Conservation (phyloP, 768 basidiomycete genomes). For the Termitomyces sp. region DNA sequence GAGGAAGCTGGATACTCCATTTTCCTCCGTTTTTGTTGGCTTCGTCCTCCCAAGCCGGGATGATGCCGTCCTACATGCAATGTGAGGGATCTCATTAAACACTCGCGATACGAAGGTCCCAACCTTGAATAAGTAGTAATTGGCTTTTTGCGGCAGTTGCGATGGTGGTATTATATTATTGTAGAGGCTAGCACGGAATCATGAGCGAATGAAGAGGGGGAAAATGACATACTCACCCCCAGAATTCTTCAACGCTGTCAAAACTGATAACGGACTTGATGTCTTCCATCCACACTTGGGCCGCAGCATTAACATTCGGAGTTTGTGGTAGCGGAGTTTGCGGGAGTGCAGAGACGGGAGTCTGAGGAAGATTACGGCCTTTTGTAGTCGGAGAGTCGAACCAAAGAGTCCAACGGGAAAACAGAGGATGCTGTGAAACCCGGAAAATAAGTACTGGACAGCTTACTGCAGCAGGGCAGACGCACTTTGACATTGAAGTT, state of each 20-base stretch:
- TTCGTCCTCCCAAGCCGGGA: slow-evolving; percentile 96
- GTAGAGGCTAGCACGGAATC: slow-evolving; percentile 56
- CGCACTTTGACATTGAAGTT: slow-evolving; percentile 95
- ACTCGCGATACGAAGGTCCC: slow-evolving; percentile 12
- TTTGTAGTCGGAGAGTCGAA: slow-evolving; percentile 95
- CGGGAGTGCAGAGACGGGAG: slow-evolving; percentile 71
- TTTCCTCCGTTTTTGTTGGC: slow-evolving; percentile 97
- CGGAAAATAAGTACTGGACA: neutral
- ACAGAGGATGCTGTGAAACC: slow-evolving; percentile 78
- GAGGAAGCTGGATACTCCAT: slow-evolving; percentile 97
- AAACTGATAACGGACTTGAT: slow-evolving; percentile 96
- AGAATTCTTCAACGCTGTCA: slow-evolving; percentile 98
- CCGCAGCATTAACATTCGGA: slow-evolving; percentile 67
- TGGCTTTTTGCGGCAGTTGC: slow-evolving; percentile 90
- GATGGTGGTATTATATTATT: slow-evolving; percentile 98
- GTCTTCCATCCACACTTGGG: slow-evolving; percentile 97
- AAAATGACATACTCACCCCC: slow-evolving; percentile 62
- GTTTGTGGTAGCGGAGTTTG: slow-evolving; percentile 72
- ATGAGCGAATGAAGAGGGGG: slow-evolving; percentile 10
- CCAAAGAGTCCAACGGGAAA: slow-evolving; percentile 95
- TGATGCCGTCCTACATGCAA: slow-evolving; percentile 74
- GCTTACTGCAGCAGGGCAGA: neutral
- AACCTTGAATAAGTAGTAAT: slow-evolving; percentile 98
- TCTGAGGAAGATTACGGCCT: slow-evolving; percentile 82
- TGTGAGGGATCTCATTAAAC: neutral